A percentile compares a stretch with the other conserved stretches of the same genome.
Evolutionary conservation across 2,329 filamentous ascomycete species (phyloP).

Genomic region (Trichophyton simii): DNA sequence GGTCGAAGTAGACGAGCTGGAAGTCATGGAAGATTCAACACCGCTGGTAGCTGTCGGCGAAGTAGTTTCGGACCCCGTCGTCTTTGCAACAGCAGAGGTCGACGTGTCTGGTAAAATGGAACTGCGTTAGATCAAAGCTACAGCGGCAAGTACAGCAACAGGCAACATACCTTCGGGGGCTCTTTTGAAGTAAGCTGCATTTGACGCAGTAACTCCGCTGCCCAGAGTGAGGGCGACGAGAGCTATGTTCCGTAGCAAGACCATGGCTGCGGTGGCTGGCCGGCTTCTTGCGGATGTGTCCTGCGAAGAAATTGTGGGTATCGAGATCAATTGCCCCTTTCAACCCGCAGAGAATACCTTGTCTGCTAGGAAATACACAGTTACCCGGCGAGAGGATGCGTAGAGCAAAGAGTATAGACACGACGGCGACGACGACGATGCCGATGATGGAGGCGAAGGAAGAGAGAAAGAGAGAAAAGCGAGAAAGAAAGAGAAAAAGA

Average conservation of each 20-base stretch:
- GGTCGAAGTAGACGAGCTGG: background rate
- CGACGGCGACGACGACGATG: background rate
- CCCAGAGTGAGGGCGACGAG: background rate
- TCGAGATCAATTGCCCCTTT: background rate
- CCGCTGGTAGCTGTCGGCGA: background rate
- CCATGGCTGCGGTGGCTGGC: background rate
- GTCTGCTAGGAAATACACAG: background rate
- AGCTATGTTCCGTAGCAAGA: background rate
- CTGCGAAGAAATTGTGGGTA: background rate
- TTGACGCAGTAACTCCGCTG: background rate
- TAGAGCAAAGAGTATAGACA: background rate
- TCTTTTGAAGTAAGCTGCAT: slow-evolving; percentile 1
- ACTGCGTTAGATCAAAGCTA: background rate
- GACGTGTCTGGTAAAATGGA: background rate
- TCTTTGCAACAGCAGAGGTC: background rate
- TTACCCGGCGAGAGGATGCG: background rate
- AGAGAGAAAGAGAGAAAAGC: background rate
- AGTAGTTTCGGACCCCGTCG: background rate
- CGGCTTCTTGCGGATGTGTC: background rate
- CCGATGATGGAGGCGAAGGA: background rate
- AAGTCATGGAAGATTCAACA: background rate
- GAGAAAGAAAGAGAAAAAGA: background rate
- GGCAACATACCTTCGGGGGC: background rate
- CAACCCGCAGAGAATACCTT: background rate
- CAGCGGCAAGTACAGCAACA: background rate